Conservation (phyloP, 306 rosid genomes). For the Malus domestica region DNA sequence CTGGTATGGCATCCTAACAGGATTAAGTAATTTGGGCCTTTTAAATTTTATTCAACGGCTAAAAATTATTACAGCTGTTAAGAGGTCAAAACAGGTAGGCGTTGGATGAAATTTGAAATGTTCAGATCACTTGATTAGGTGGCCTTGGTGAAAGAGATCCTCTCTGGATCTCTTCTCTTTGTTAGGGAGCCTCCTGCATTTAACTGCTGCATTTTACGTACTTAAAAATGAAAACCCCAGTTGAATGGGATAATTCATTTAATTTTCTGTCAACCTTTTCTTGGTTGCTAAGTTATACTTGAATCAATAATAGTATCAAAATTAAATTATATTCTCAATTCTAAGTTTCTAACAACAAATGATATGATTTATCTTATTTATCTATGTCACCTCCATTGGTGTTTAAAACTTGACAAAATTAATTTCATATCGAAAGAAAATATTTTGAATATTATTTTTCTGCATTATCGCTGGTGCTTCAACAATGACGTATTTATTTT, state of each 20-base stretch:
- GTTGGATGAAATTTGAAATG: too few species aligned
- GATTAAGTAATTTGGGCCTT: too few species aligned
- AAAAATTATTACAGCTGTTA: too few species aligned
- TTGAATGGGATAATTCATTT: background rate
- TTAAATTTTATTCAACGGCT: too few species aligned
- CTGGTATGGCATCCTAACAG: too few species aligned
- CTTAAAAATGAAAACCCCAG: too few species aligned
- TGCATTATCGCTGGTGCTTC: background rate
- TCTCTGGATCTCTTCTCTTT: too few species aligned
- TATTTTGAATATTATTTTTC: background rate
- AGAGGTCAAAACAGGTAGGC: too few species aligned
- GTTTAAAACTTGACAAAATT: background rate
- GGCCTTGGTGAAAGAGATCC: too few species aligned
- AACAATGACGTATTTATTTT: background rate
- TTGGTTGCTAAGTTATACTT: background rate
- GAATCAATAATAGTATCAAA: background rate
- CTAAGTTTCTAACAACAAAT: background rate
- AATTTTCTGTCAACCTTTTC: background rate
- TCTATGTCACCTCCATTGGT: background rate
- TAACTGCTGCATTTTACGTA: too few species aligned
- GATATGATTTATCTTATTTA: background rate
- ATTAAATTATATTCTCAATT: background rate
- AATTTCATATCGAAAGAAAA: background rate
- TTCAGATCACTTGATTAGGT: too few species aligned
- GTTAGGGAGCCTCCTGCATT: too few species aligned